These are phyloP conservation scores for Colletotrichum tabaci DNA, from an alignment of 2,329 filamentous ascomycete genomes.

Conservation along the genomic window DNA sequence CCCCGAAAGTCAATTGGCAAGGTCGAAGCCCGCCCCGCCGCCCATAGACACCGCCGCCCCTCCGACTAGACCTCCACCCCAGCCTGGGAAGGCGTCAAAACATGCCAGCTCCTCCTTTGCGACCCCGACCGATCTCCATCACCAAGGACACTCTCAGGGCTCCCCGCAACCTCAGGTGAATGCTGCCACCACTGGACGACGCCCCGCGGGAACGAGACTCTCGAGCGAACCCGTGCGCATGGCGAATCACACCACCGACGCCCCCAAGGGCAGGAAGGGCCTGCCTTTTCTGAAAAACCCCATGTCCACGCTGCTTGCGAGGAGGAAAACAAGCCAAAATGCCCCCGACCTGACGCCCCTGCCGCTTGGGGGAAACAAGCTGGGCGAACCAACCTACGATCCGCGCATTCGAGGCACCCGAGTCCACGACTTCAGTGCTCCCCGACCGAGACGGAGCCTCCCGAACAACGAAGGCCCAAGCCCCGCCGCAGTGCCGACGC, in stretches of 20 bases:
- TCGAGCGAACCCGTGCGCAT: constrained; percentile 55
- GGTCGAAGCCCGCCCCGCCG: constrained; percentile 53
- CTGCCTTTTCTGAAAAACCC: constrained; percentile 73
- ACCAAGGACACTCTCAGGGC: constrained; percentile 20
- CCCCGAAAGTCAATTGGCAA: constrained; percentile 47
- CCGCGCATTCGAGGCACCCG: constrained; percentile 75
- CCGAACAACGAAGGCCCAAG: constrained; percentile 47
- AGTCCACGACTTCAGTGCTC: constrained; percentile 77
- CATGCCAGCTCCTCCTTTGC: constrained; percentile 62
- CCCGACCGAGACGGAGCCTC: constrained; percentile 62
- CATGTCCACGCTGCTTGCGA: constrained; percentile 71
- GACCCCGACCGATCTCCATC: constrained; percentile 64
- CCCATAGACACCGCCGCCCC: constrained; percentile 53
- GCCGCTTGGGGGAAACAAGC: constrained; percentile 53
- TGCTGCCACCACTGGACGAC: constrained; percentile 54
- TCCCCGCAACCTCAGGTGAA: constrained; percentile 19
- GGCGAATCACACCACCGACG: constrained; percentile 54
- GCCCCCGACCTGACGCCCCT: constrained; percentile 59
- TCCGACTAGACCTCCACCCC: constrained; percentile 49
- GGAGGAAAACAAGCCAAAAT: constrained; percentile 69
- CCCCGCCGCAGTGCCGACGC: neutral
- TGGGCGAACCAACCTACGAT: constrained; percentile 68
- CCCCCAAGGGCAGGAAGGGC: constrained; percentile 65
- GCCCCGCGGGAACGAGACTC: constrained; percentile 59
- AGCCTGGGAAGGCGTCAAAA: constrained; percentile 51